Conservation (phyloP, 2,329 filamentous ascomycete genomes). For the Cordyceps javanica region DNA sequence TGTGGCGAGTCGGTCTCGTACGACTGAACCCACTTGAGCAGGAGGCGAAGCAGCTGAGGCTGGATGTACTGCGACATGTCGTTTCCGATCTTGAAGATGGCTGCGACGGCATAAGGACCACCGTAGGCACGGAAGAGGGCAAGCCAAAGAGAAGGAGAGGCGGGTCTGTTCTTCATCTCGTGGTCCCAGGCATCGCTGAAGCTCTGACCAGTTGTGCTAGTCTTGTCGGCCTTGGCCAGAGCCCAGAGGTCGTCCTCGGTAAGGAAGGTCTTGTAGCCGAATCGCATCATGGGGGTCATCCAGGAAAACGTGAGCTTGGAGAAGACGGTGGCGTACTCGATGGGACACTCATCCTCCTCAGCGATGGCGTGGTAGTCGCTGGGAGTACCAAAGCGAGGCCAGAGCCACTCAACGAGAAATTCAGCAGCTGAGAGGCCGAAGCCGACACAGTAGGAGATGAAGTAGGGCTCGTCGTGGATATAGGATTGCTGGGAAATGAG, state of each 20-base stretch:
- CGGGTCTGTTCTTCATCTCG: constrained; percentile 63
- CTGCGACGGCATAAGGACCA: constrained; percentile 72
- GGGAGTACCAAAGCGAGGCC: constrained; percentile 61
- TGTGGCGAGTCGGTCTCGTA: constrained; percentile 62
- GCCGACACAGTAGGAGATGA: constrained; percentile 67
- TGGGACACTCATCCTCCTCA: constrained; percentile 60
- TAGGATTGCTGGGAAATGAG: constrained; percentile 74
- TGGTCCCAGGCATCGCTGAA: constrained; percentile 72
- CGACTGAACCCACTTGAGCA: constrained; percentile 81
- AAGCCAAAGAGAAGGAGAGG: constrained; percentile 65
- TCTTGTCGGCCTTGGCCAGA: constrained; percentile 72
- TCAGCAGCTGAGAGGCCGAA: constrained; percentile 63
- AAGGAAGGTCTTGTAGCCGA: constrained; percentile 84
- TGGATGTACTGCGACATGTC: constrained; percentile 83
- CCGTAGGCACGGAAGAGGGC: constrained; percentile 81
- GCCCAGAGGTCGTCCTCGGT: constrained; percentile 97
- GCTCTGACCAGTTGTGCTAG: constrained; percentile 60
- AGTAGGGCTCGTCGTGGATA: constrained; percentile 61
- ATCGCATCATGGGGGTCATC: constrained; percentile 98
- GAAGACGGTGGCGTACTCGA: constrained; percentile 91
- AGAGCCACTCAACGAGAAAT: constrained; percentile 77
- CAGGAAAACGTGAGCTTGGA: constrained; percentile 90
- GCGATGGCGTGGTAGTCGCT: constrained; percentile 53
- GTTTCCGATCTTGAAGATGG: constrained; percentile 82
- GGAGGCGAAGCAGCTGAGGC: constrained; percentile 76